Evolutionary conservation across 495 filamentous ascomycete species (phyloP).

Genomic region (Pseudoneurospora amorphoporcata): DNA sequence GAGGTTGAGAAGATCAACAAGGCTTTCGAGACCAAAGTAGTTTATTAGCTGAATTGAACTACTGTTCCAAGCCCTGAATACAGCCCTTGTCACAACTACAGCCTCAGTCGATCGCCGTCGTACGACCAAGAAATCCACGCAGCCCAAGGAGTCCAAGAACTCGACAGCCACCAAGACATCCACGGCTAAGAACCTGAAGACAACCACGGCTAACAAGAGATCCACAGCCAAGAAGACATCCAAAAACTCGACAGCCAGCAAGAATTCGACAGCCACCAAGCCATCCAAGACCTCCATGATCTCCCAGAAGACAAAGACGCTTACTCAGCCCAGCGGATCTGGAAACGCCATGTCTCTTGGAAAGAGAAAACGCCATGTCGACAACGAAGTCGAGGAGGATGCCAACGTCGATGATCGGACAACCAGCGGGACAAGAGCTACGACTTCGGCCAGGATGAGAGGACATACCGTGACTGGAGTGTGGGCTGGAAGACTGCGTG

Average conservation of each 20-base stretch:
- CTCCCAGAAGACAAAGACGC: neutral
- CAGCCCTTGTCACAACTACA: no score
- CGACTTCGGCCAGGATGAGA: neutral
- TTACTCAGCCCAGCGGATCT: neutral
- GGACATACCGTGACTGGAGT: neutral
- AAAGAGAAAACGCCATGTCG: neutral
- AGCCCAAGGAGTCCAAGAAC: no score
- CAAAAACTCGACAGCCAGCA: no score
- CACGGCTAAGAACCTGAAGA: no score
- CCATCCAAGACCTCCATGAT: neutral
- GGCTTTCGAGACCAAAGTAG: no score
- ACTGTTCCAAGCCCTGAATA: no score
- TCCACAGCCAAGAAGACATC: no score
- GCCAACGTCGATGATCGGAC: neutral
- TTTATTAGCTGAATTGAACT: no score
- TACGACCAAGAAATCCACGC: neutral
- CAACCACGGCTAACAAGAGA: no score
- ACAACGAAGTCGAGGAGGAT: neutral
- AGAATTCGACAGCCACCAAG: no score
- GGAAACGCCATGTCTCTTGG: neutral
- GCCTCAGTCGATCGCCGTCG: neutral
- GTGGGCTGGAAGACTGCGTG: neutral
- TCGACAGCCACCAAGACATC: no score
- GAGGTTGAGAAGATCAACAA: no score
- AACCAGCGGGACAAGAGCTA: neutral